Evolutionary conservation across 768 basidiomycete genomes (phyloP).

Genomic region (Gymnopilus dilepis): DNA sequence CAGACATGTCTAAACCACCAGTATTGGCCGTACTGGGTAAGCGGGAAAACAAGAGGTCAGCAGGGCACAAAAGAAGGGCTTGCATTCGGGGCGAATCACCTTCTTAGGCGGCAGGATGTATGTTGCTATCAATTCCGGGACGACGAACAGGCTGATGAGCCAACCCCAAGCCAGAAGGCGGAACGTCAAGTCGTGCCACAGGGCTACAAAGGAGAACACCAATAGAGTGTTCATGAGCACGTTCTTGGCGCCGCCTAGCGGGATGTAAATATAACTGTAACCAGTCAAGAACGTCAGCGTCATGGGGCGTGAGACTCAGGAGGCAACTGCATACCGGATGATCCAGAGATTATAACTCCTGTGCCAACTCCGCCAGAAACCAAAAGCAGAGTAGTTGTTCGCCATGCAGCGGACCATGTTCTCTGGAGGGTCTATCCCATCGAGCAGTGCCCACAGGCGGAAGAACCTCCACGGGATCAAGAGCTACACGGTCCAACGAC

Average conservation of each 20-base stretch:
- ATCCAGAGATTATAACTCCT: constrained; percentile 96
- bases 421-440: constrained; percentile 93
- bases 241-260: constrained; percentile 75
- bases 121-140: constrained; percentile 78
- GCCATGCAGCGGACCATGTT: constrained; percentile 99
- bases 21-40: constrained; percentile 61
- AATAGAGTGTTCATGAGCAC: constrained; percentile 67
- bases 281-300: background rate
- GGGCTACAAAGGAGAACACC: constrained; percentile 94
- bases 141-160: constrained; percentile 88
- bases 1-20: constrained; percentile 89
- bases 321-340: constrained; percentile 59
- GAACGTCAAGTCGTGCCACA: constrained; percentile 96
- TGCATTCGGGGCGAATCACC: constrained; percentile 44
- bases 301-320: background rate
- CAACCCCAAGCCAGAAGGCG: constrained; percentile 94
- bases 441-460: constrained; percentile 88
- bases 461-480: constrained; percentile 97
- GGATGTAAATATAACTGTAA: constrained; percentile 92
- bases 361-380: constrained; percentile 98
- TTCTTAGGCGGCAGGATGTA: constrained; percentile 64
- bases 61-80: background rate
- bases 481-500: constrained; percentile 58
- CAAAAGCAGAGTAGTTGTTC: constrained; percentile 92
- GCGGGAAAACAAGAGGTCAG: background rate